A percentile compares a stretch with the other conserved stretches of the same genome.
Evolutionary conservation across 1,139 yeast genomes (phyloP).

Genomic region (Starmera stellimalicola): DNA sequence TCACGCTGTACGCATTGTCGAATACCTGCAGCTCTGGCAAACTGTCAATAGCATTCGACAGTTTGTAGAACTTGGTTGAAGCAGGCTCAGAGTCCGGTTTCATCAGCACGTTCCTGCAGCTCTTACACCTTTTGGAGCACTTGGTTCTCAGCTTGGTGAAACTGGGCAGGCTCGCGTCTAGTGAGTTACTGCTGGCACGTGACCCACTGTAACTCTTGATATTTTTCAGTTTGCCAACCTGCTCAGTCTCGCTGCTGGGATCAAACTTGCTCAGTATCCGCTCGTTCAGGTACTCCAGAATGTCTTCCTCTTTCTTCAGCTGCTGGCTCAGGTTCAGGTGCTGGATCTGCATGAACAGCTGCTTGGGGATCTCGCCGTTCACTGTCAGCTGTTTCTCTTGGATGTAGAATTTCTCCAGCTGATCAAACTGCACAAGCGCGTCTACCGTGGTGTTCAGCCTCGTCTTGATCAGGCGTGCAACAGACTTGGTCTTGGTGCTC

Average conservation of each 20-base stretch:
- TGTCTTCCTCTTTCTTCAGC: conserved; percentile 6
- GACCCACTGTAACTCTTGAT: not conserved
- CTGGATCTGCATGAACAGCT: conserved; percentile 8
- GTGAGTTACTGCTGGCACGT: not conserved
- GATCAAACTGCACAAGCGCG: conserved; percentile 4
- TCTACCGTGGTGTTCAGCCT: conserved; percentile 3
- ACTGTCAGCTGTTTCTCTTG: conserved; percentile 10
- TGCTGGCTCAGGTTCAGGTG: conserved; percentile 6
- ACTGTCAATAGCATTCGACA: conserved; percentile 19
- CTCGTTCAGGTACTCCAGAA: conserved; percentile 9
- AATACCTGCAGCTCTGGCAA: conserved; percentile 18
- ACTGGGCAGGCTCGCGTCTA: conserved; percentile 5
- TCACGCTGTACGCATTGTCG: conserved; percentile 1
- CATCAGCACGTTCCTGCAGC: conserved; percentile 19
- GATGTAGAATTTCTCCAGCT: conserved; percentile 12
- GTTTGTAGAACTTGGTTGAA: conserved; percentile 19
- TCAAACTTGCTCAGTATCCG: conserved; percentile 6
- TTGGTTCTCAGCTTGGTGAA: conserved; percentile 15
- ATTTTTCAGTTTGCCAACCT: conserved; percentile 10
- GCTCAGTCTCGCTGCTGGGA: not conserved
- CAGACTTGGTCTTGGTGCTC: conserved; percentile 20
- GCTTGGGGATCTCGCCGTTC: conserved; percentile 9
- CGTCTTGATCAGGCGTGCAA: conserved; percentile 17
- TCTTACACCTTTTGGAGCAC: conserved; percentile 20
- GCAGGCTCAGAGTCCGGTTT: conserved; percentile 20